These are phyloP conservation scores for Elsinoe necatrix DNA, from an alignment of 2,329 filamentous ascomycete genomes.

Conservation along the genomic window DNA sequence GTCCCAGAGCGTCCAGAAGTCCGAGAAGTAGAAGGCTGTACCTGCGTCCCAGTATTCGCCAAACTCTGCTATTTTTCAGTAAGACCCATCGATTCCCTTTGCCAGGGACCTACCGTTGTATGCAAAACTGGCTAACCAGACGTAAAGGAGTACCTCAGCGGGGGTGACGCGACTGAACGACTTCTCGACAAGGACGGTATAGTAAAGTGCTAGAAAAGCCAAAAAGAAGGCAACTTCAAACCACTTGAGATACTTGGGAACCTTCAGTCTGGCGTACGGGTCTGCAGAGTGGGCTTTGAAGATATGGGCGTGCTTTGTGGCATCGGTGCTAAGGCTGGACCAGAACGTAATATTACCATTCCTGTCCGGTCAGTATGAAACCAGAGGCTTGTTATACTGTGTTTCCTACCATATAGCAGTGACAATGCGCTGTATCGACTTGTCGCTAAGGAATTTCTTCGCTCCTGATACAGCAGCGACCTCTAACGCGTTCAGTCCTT, in stretches of 20 bases:
- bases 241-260: constrained; percentile 74
- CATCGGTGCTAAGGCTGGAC: constrained; percentile 65
- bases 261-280: constrained; percentile 65
- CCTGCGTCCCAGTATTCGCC: constrained; percentile 81
- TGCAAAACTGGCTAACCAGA: constrained; percentile 81
- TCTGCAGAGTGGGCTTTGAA: constrained; percentile 62
- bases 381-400: too few species aligned
- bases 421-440: constrained; percentile 72
- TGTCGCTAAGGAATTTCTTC: constrained; percentile 76
- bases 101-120: constrained; percentile 57
- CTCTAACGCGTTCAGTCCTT: constrained; percentile 74
- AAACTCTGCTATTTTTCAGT: constrained; percentile 32
- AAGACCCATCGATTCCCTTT: too few species aligned
- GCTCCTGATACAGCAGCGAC: constrained; percentile 74
- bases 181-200: constrained; percentile 71
- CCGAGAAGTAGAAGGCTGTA: constrained; percentile 72
- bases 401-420: constrained; percentile 60
- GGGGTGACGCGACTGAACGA: constrained; percentile 53
- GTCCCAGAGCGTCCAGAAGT: constrained; percentile 68
- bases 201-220: constrained; percentile 70
- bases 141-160: constrained; percentile 64
- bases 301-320: constrained; percentile 65
- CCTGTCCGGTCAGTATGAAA: neutral
- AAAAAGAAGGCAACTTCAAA: constrained; percentile 79
- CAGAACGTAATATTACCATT: constrained; percentile 80